These are phyloP conservation scores for Penicillium thymicola DNA, from an alignment of 2,329 filamentous ascomycete genomes.

Conservation along the genomic window DNA sequence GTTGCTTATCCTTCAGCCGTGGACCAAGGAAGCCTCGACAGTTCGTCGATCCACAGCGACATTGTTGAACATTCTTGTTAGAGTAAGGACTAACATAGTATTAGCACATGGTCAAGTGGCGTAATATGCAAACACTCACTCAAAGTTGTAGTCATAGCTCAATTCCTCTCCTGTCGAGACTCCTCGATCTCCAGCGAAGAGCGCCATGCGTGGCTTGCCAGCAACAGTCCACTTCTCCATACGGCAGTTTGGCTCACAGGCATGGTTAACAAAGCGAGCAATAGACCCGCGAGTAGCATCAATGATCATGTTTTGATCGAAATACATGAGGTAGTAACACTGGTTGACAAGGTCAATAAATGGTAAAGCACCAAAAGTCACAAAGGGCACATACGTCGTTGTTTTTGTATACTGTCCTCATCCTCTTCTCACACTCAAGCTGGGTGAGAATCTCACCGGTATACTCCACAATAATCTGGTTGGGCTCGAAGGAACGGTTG, in stretches of 20 bases:
- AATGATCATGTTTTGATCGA: slow-evolving; percentile 97
- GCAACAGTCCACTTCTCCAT: slow-evolving; percentile 98
- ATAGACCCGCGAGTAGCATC: slow-evolving; percentile 95
- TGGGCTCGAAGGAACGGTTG: slow-evolving; percentile 79
- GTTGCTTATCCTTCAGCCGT: slow-evolving; percentile 49
- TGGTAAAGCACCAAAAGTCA: background rate
- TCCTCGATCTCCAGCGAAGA: slow-evolving; percentile 85
- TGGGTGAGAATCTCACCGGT: slow-evolving; percentile 97
- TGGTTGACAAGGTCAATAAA: slow-evolving; percentile 38
- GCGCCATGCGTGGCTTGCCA: slow-evolving; percentile 90
- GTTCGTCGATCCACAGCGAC: slow-evolving; percentile 58
- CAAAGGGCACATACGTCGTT: slow-evolving; percentile 65
- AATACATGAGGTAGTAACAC: slow-evolving; percentile 98
- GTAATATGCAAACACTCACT: slow-evolving; percentile 44
- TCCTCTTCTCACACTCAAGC: slow-evolving; percentile 85
- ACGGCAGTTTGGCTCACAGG: slow-evolving; percentile 90
- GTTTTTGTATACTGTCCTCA: slow-evolving; percentile 90
- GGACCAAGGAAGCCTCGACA: slow-evolving; percentile 63
- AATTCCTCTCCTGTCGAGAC: slow-evolving; percentile 95
- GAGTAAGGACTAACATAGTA: slow-evolving; percentile 50
- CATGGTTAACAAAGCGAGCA: slow-evolving; percentile 97
- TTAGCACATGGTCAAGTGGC: slow-evolving; percentile 9
- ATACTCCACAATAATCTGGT: slow-evolving; percentile 98
- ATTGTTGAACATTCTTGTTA: slow-evolving; percentile 61
- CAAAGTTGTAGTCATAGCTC: slow-evolving; percentile 85